Percentiles rank a stretch among this genome's conserved stretches.
Conservation (phyloP, 345 rosid species). For the Brassica nigra region DNA sequence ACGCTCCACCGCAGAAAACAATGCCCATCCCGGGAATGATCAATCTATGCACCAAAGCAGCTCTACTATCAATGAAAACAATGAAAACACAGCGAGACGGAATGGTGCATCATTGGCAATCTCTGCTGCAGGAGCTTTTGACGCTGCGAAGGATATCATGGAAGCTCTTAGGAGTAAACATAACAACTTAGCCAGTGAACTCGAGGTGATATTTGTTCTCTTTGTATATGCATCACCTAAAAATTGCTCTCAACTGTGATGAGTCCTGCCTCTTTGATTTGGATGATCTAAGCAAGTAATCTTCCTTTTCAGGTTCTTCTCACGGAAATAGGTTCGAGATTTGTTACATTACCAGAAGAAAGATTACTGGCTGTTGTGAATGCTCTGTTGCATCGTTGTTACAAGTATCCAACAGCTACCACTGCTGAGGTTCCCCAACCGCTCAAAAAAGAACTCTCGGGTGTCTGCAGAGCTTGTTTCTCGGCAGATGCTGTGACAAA, state of each 20-base stretch:
- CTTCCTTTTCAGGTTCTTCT: conserved; percentile 62
- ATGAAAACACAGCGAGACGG: conserved; percentile 64
- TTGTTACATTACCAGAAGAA: conserved; percentile 95
- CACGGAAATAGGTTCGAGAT: conserved; percentile 95
- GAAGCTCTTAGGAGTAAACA: conserved; percentile 96
- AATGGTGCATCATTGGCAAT: conserved; percentile 65
- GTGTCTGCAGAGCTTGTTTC: conserved; percentile 97
- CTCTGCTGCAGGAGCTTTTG: conserved; percentile 88
- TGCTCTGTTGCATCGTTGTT: conserved; percentile 96
- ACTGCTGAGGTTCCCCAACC: conserved; percentile 97
- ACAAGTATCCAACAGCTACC: conserved; percentile 96
- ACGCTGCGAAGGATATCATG: conserved; percentile 96
- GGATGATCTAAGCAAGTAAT: conserved; percentile 12
- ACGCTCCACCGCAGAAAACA: conserved; percentile 57
- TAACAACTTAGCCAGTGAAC: conserved; percentile 87
- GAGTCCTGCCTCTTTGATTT: conserved; percentile 14
- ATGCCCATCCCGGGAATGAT: conserved; percentile 63
- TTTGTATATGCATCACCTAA: background rate
- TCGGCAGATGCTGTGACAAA: conserved; percentile 95
- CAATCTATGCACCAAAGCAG: conserved; percentile 75
- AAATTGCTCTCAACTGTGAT: background rate
- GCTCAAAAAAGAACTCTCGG: conserved; percentile 97
- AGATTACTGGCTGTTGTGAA: conserved; percentile 97
- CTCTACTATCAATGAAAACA: conserved; percentile 57
- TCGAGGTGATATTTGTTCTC: conserved; percentile 54